Evolutionary conservation across 805 yeast species (phyloP).

Genomic region (Pichia kluyveri): DNA sequence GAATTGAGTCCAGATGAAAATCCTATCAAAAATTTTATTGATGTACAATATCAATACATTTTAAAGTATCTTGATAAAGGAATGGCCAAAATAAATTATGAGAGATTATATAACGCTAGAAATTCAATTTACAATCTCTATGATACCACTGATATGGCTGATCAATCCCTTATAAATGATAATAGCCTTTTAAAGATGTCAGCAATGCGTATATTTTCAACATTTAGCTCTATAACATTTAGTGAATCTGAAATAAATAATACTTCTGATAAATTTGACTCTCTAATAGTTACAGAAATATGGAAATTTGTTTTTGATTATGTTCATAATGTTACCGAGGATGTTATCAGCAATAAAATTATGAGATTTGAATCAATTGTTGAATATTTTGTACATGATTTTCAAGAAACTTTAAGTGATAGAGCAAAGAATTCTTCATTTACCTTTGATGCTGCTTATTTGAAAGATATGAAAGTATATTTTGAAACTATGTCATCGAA

Average conservation of each 20-base stretch:
- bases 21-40: conserved; percentile 58
- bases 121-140: conserved; percentile 31
- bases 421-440: conserved; percentile 19
- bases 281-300: conserved; percentile 47
- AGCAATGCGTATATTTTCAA: conserved; percentile 16
- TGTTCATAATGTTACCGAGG: conserved; percentile 25
- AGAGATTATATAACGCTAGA: conserved; percentile 32
- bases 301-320: conserved; percentile 45
- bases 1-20: conserved; percentile 55
- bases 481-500: conserved; percentile 20
- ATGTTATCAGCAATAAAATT: conserved; percentile 30
- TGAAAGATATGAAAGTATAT: conserved; percentile 28
- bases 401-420: conserved; percentile 10
- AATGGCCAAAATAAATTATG: conserved; percentile 31
- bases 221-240: conserved; percentile 11
- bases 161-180: neutral
- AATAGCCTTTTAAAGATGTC: conserved; percentile 20
- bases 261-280: conserved; percentile 27
- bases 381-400: conserved; percentile 43
- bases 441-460: conserved; percentile 33
- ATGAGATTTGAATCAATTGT: conserved; percentile 46
- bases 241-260: conserved; percentile 27
- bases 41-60: conserved; percentile 37
- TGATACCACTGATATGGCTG: conserved; percentile 3
- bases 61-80: conserved; percentile 30